Conservation (phyloP, 768 basidiomycete genomes). For the Calocybe gangraenosa region DNA sequence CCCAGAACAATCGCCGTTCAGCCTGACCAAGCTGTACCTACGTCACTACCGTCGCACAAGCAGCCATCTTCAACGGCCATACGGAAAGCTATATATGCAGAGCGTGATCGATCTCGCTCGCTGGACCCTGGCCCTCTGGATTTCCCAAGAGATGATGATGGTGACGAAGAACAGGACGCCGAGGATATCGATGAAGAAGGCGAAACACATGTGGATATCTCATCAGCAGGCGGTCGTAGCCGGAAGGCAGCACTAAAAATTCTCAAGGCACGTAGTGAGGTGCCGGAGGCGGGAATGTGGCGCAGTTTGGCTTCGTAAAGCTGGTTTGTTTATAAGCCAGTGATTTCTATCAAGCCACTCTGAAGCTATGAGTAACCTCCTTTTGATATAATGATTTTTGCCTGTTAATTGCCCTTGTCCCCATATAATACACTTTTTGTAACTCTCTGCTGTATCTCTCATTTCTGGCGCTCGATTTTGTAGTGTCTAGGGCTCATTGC, state of each 20-base stretch:
- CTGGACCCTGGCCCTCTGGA: slow-evolving; percentile 71
- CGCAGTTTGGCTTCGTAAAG: slow-evolving; percentile 56
- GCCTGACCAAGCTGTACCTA: slow-evolving; percentile 29
- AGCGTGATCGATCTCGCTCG: slow-evolving; percentile 58
- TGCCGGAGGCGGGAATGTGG: slow-evolving; percentile 79
- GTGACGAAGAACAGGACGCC: slow-evolving; percentile 35
- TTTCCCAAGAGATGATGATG: slow-evolving; percentile 48
- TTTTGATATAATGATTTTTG: slow-evolving; percentile 19
- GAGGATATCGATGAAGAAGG: slow-evolving; percentile 15
- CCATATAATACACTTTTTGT: no score
- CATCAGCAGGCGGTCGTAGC: slow-evolving; percentile 40
- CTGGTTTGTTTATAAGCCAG: neutral
- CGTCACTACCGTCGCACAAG: slow-evolving; percentile 18
- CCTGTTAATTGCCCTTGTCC: no score
- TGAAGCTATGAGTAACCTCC: slow-evolving; percentile 17
- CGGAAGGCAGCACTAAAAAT: slow-evolving; percentile 64
- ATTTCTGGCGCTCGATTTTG: no score
- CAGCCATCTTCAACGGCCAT: slow-evolving; percentile 41
- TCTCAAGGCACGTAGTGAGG: slow-evolving; percentile 59
- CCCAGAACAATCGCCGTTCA: slow-evolving; percentile 41
- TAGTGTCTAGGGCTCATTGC: neutral
- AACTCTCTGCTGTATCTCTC: no score
- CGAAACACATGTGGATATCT: slow-evolving; percentile 18
- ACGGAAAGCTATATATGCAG: slow-evolving; percentile 62
- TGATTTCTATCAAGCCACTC: neutral